Percentiles rank a stretch among this genome's conserved stretches.
These are phyloP conservation scores for Tillandsia leiboldiana DNA, from an alignment of 176 grass and related monocot species.

Conservation along the genomic window DNA sequence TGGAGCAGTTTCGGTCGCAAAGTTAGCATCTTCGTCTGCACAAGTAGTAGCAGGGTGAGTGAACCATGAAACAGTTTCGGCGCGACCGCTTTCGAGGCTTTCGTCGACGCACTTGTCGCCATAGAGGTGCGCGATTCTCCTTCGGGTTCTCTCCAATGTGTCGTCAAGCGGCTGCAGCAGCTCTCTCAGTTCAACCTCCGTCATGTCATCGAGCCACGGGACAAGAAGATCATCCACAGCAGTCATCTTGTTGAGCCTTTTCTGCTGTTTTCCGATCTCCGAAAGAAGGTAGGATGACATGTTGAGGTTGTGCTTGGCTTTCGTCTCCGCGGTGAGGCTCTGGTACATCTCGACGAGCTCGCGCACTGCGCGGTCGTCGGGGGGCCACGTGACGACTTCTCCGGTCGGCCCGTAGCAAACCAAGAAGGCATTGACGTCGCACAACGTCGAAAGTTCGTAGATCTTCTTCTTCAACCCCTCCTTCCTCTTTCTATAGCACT, in stretches of 20 bases:
- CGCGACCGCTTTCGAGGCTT: background rate
- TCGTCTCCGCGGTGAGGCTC: background rate
- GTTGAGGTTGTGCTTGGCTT: background rate
- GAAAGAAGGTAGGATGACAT: background rate
- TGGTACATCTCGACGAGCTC: background rate
- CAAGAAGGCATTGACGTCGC: slow-evolving; percentile 3
- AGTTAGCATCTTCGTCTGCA: no score
- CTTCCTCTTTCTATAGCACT: slow-evolving; percentile 3
- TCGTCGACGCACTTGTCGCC: background rate
- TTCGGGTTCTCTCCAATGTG: background rate
- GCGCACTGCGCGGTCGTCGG: background rate
- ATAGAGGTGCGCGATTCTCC: background rate
- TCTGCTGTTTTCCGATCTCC: background rate
- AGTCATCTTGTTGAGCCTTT: background rate
- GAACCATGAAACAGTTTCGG: no score
- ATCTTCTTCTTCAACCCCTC: slow-evolving; percentile 13
- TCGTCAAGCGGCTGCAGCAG: background rate
- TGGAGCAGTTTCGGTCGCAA: no score
- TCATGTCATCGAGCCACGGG: background rate
- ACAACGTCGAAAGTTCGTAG: slow-evolving; percentile 7
- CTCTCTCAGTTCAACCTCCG: background rate
- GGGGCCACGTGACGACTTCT: background rate
- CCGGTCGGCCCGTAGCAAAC: background rate
- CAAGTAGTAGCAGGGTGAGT: no score
- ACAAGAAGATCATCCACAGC: background rate